Conservation (phyloP, 1,284 basidiomycete genomes). For the Peniophora sp. region DNA sequence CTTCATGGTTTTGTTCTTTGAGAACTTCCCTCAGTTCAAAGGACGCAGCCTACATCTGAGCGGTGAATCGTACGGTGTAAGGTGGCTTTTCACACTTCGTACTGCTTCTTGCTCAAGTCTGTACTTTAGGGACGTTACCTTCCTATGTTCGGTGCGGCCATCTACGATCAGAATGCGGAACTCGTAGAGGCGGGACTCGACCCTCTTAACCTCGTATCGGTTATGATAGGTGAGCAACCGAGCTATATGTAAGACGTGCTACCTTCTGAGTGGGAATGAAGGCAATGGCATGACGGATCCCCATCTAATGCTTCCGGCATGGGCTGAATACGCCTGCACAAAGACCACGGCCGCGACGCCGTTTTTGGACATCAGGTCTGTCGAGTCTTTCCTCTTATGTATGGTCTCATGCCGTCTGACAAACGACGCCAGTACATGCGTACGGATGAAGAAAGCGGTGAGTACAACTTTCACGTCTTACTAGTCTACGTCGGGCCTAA, state of each 20-base stretch:
- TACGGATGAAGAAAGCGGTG: constrained; percentile 54
- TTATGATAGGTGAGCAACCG: constrained; percentile 30
- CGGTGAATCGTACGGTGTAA: constrained; percentile 61
- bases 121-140: constrained; percentile 60
- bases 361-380: constrained; percentile 18
- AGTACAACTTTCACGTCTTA: background rate
- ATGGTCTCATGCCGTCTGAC: background rate
- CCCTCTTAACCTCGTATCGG: constrained; percentile 61
- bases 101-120: background rate
- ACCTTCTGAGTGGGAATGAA: constrained; percentile 16
- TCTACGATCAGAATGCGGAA: constrained; percentile 65
- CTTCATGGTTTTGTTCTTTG: constrained; percentile 70
- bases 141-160: constrained; percentile 74
- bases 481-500: background rate
- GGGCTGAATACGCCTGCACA: constrained; percentile 26
- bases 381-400: background rate
- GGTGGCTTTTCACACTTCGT: constrained; percentile 9
- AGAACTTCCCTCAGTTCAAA: constrained; percentile 61
- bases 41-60: constrained; percentile 61
- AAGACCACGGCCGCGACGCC: constrained; percentile 17
- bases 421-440: constrained; percentile 32
- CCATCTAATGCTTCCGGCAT: constrained; percentile 17
- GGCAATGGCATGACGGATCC: constrained; percentile 36
- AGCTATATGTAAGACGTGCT: background rate
- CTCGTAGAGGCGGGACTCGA: constrained; percentile 45